Percentiles rank a stretch among this genome's conserved stretches.
phyloP scores from a whole-genome alignment of 2,329 filamentous ascomycete species.

The Cordyceps militaris region DNA sequence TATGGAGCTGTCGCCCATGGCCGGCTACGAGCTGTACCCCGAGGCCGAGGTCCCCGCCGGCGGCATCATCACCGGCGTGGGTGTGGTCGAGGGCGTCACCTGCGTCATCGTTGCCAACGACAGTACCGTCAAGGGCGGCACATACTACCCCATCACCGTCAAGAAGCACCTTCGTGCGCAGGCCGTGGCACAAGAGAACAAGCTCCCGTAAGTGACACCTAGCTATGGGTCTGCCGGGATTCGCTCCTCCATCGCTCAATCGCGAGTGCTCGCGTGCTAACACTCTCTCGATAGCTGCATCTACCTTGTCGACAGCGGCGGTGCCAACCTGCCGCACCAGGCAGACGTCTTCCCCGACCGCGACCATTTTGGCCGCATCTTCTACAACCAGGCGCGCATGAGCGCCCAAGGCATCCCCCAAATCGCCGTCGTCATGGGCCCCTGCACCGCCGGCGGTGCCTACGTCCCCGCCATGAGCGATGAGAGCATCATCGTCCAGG shows the following conservation, averaged over 20 bases:
- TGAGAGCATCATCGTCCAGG: slow-evolving; percentile 91
- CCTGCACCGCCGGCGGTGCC: slow-evolving; percentile 90
- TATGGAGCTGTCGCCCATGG: slow-evolving; percentile 86
- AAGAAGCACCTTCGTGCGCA: slow-evolving; percentile 96
- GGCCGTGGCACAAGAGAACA: slow-evolving; percentile 83
- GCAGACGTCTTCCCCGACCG: slow-evolving; percentile 92
- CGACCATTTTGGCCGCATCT: slow-evolving; percentile 94
- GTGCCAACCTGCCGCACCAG: slow-evolving; percentile 91
- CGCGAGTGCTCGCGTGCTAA: not conserved
- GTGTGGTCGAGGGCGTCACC: slow-evolving; percentile 80
- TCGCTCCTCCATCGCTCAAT: not conserved
- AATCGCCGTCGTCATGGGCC: slow-evolving; percentile 92
- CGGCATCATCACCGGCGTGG: slow-evolving; percentile 88
- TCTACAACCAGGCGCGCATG: slow-evolving; percentile 97
- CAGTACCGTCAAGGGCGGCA: slow-evolving; percentile 93
- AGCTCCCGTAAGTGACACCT: slow-evolving; percentile 50
- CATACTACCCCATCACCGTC: slow-evolving; percentile 94
- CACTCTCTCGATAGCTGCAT: slow-evolving; percentile 54
- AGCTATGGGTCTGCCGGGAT: too few species aligned
- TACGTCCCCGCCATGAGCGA: slow-evolving; percentile 98
- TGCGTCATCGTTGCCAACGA: slow-evolving; percentile 95
- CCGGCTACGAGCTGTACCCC: slow-evolving; percentile 77
- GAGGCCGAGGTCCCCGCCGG: slow-evolving; percentile 83
- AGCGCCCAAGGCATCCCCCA: slow-evolving; percentile 83
- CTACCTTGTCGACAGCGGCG: slow-evolving; percentile 93